Percentiles rank a stretch among this genome's conserved stretches.
phyloP scores from a whole-genome alignment of 2,329 filamentous ascomycete genomes.

The Diaporthe velutina region DNA sequence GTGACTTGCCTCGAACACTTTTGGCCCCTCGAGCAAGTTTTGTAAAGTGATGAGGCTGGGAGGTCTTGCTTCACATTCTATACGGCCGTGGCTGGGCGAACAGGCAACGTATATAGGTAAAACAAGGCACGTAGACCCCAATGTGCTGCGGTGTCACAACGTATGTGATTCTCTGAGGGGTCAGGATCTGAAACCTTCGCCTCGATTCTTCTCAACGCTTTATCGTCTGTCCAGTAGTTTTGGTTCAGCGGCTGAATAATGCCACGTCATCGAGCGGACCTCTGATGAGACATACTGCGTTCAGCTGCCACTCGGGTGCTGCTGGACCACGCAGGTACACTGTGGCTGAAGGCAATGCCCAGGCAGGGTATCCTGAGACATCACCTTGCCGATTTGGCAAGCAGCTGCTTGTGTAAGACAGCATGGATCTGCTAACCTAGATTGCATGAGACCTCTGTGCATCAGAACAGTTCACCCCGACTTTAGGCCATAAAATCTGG shows the following conservation, averaged over 20 bases:
- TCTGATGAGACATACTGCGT: not conserved
- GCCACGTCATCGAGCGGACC: not conserved
- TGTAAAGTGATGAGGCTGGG: not conserved
- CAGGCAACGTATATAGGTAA: not conserved
- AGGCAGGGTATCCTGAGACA: not conserved
- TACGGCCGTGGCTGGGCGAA: not conserved
- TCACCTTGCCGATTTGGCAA: not conserved
- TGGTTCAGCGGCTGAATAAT: not conserved
- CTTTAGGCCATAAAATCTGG: not conserved
- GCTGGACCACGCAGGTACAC: not conserved
- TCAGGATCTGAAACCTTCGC: too few species aligned
- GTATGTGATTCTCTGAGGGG: too few species aligned
- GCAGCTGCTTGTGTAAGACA: not conserved
- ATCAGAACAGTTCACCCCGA: not conserved
- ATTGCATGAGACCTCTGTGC: not conserved
- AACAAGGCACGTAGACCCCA: not conserved
- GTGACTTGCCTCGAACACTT: too few species aligned
- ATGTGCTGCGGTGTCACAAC: not conserved
- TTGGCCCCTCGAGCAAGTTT: too few species aligned
- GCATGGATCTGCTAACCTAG: not conserved
- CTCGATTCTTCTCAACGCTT: not conserved
- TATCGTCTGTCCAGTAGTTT: not conserved
- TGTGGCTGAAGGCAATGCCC: not conserved
- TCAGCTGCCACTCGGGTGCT: not conserved
- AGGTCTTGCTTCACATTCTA: not conserved